Evolutionary conservation across 192 early-diverging fungal species (phyloP).

Genomic region (Anaeromyces robustus): DNA sequence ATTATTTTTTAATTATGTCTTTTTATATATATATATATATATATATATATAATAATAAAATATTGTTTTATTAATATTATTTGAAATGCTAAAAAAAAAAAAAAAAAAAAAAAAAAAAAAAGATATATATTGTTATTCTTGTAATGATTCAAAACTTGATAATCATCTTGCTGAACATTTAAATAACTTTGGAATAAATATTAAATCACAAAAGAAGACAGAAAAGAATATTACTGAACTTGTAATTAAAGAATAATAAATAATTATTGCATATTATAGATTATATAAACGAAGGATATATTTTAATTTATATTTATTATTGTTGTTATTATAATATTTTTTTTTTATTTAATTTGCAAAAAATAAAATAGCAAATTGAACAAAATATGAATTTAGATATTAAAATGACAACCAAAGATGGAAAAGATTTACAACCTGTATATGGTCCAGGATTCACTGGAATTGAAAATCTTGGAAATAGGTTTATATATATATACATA

Average conservation of each 20-base stretch:
- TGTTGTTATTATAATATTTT: background rate
- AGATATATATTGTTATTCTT: conserved; percentile 75
- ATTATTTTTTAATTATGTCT: too few relatives aligned
- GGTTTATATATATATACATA: conserved; percentile 21
- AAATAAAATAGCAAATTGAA: conserved; percentile 58
- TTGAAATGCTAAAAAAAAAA: background rate
- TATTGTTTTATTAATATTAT: too few relatives aligned
- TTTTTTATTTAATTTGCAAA: background rate
- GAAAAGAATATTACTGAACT: conserved; percentile 83
- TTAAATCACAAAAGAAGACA: conserved; percentile 68
- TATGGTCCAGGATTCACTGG: conserved; percentile 89
- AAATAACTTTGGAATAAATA: conserved; percentile 75
- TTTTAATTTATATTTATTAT: too few relatives aligned
- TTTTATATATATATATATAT: too few relatives aligned
- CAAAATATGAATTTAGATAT: conserved; percentile 95
- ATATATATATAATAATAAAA: too few relatives aligned
- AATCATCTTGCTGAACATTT: conserved; percentile 64
- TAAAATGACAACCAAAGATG: conserved; percentile 93
- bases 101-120: background rate
- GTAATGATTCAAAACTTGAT: conserved; percentile 69
- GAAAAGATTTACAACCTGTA: conserved; percentile 59
- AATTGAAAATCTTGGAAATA: conserved; percentile 88
- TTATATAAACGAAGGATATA: too few relatives aligned
- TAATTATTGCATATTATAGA: too few relatives aligned
- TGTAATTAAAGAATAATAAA: conserved; percentile 16